Evolutionary conservation across 2,329 filamentous ascomycete genomes (phyloP).

Genomic region (Neopestalotiopsis clavispora): DNA sequence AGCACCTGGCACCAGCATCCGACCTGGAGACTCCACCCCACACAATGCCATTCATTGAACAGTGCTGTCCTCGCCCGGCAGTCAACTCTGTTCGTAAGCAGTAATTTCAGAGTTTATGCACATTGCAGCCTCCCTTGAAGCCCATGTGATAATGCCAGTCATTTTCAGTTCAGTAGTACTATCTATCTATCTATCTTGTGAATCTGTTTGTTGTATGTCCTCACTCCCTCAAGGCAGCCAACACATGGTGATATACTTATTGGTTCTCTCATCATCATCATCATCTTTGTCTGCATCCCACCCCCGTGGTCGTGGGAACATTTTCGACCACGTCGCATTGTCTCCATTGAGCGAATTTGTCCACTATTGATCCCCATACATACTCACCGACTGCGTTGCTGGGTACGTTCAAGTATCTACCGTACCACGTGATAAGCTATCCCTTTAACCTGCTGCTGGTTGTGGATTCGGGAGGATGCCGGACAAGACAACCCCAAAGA

Average conservation of each 20-base stretch:
- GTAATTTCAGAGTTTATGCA: conserved; percentile 7
- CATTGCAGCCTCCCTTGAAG: not conserved
- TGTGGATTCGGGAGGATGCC: not conserved
- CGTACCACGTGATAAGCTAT: not conserved
- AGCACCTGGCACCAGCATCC: not conserved
- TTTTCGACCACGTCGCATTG: not conserved
- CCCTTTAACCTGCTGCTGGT: not conserved
- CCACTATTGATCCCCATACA: not conserved
- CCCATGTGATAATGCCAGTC: not conserved
- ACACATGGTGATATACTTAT: no score
- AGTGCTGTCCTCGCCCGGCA: not conserved
- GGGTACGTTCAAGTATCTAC: not conserved
- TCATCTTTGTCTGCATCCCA: not conserved
- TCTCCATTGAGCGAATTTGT: conserved; percentile 1
- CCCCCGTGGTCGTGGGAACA: not conserved
- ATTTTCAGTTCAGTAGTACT: not conserved
- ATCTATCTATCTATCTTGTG: not conserved
- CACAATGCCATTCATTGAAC: conserved; percentile 5
- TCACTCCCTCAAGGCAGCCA: no score
- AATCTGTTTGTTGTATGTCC: no score
- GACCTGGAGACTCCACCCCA: not conserved
- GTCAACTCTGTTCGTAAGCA: not conserved
- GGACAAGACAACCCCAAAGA: not conserved
- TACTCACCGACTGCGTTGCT: not conserved
- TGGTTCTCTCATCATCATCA: no score